Evolutionary conservation across 2,329 filamentous ascomycete species (phyloP).

Genomic region (Microdochium trichocladiopsis): DNA sequence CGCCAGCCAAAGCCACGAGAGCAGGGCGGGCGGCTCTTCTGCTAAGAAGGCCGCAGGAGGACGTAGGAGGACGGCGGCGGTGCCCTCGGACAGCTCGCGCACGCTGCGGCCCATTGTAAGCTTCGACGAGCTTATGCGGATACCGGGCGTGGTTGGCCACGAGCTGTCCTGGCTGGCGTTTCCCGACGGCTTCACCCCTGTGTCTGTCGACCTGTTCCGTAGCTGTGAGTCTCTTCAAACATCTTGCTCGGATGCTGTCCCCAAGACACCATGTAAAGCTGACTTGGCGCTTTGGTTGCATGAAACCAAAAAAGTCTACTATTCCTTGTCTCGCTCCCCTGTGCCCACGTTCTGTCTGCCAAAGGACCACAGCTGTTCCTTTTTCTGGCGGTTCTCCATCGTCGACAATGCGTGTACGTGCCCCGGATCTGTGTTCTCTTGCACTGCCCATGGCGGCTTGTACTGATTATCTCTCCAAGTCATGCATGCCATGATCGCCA

Average conservation of each 20-base stretch:
- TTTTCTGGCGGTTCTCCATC: neutral
- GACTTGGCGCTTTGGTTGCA: too few relatives aligned
- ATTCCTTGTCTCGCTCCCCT: neutral
- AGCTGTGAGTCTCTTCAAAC: neutral
- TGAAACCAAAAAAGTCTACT: neutral
- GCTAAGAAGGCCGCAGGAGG: too few relatives aligned
- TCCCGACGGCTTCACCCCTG: neutral
- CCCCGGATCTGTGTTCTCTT: neutral
- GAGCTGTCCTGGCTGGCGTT: neutral
- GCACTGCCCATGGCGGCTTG: too few relatives aligned
- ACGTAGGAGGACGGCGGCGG: too few relatives aligned
- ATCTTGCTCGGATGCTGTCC: too few relatives aligned
- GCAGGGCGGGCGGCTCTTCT: too few relatives aligned
- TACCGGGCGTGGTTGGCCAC: neutral
- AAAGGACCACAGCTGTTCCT: neutral
- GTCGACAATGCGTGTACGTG: neutral
- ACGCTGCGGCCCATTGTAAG: neutral
- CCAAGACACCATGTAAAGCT: too few relatives aligned
- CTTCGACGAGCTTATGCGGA: neutral
- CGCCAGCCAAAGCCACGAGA: neutral
- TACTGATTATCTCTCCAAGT: too few relatives aligned
- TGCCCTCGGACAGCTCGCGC: neutral
- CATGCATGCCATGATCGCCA: neutral
- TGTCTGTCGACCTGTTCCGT: neutral
- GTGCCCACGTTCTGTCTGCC: neutral